A percentile compares a stretch with the other conserved stretches of the same genome.
phyloP scores from a whole-genome alignment of 257 asterid genomes.

The Lycium barbarum region DNA sequence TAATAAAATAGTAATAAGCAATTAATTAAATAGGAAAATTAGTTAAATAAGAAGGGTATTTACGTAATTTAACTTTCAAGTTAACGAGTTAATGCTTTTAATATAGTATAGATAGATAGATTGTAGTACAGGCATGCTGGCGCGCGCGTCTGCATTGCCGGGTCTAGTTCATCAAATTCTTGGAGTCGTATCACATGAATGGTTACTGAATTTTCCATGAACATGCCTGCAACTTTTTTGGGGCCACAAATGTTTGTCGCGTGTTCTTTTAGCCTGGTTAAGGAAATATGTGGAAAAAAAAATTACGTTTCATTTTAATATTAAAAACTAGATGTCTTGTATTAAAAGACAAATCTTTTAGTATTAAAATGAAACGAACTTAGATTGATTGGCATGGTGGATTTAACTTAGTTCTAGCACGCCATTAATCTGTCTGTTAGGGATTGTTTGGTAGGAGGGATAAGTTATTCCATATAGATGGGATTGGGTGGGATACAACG shows the following conservation, averaged over 20 bases:
- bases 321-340: too few relatives aligned
- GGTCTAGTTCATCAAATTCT: background rate
- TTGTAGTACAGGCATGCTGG: background rate
- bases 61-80: too few relatives aligned
- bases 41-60: too few relatives aligned
- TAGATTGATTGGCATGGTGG: background rate
- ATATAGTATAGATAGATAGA: too few relatives aligned
- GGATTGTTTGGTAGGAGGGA: too few relatives aligned
- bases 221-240: background rate
- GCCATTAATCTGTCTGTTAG: too few relatives aligned
- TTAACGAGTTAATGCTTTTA: too few relatives aligned
- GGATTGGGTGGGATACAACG: too few relatives aligned
- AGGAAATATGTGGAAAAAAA: background rate
- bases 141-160: background rate
- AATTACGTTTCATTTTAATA: background rate
- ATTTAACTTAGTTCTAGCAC: background rate
- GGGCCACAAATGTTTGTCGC: background rate
- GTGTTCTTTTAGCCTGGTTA: background rate
- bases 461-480: too few relatives aligned
- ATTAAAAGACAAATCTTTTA: too few relatives aligned
- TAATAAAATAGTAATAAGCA: too few relatives aligned
- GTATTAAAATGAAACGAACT: background rate
- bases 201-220: background rate
- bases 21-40: too few relatives aligned
- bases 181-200: background rate